These are phyloP conservation scores for Hamamelis virginiana DNA, from an alignment of 164 flowering plant genomes.

Conservation along the genomic window DNA sequence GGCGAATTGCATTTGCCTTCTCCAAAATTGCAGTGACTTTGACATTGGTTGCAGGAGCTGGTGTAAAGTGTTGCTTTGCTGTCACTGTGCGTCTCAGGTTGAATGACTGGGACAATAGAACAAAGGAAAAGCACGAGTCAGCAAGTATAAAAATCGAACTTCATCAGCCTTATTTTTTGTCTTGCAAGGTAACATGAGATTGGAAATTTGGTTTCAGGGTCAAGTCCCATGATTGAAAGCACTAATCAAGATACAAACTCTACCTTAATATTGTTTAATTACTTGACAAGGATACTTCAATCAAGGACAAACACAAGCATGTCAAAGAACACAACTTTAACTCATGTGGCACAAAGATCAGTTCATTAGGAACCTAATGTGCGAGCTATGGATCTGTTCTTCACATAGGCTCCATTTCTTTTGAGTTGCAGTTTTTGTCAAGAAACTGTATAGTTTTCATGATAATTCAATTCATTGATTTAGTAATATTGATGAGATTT, in stretches of 20 bases:
- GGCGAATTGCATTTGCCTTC: constrained; percentile 92
- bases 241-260: neutral
- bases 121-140: neutral
- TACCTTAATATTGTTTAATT: neutral
- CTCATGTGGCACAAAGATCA: neutral
- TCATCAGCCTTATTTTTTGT: neutral
- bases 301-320: constrained; percentile 1
- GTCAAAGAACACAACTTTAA: neutral
- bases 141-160: neutral
- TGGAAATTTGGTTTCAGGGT: no score
- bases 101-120: constrained; percentile 54
- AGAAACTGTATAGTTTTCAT: no score
- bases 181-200: no score
- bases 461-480: no score
- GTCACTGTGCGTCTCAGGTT: constrained; percentile 62
- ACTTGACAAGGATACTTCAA: neutral
- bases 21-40: constrained; percentile 75
- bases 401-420: neutral
- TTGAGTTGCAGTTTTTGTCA: no score
- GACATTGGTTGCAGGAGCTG: constrained; percentile 42
- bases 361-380: neutral
- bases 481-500: no score
- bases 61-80: constrained; percentile 31
- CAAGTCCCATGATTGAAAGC: no score
- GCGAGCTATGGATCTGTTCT: neutral